A percentile compares a stretch with the other conserved stretches of the same genome.
Evolutionary conservation across 2,329 filamentous ascomycete species (phyloP).

Genomic region (Epichloe bromicola): DNA sequence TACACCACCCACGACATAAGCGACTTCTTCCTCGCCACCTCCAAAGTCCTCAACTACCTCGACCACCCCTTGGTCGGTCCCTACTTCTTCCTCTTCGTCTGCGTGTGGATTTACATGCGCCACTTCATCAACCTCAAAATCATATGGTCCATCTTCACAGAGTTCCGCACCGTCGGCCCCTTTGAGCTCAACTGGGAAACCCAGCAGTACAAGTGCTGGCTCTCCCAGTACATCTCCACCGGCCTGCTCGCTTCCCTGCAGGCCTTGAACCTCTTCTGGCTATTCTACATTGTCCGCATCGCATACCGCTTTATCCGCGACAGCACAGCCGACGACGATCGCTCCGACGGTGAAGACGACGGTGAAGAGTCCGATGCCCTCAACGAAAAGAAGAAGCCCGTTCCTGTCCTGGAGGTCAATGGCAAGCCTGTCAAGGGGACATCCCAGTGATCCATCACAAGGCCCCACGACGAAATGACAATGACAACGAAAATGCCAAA

Average conservation of each 20-base stretch:
- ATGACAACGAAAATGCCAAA: no score
- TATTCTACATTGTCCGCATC: conserved; percentile 64
- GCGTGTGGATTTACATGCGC: conserved; percentile 77
- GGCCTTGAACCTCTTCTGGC: conserved; percentile 69
- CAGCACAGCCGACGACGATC: conserved; percentile 52
- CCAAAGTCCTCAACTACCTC: conserved; percentile 85
- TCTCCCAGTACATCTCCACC: conserved; percentile 56
- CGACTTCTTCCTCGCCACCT: conserved; percentile 91
- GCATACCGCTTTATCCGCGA: conserved; percentile 56
- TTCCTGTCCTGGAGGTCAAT: conserved; percentile 11
- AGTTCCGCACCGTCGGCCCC: conserved; percentile 62
- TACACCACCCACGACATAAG: conserved; percentile 92
- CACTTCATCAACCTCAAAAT: conserved; percentile 75
- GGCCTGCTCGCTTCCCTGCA: conserved; percentile 54
- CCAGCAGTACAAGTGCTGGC: conserved; percentile 62
- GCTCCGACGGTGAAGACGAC: conserved; percentile 56
- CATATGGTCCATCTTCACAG: conserved; percentile 60
- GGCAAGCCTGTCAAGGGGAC: conserved; percentile 10
- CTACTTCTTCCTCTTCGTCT: conserved; percentile 75
- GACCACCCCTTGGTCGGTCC: conserved; percentile 66
- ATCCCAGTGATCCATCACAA: background rate
- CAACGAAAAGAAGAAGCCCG: conserved; percentile 13
- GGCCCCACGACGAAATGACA: no score
- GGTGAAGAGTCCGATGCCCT: conserved; percentile 34
- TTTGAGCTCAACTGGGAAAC: conserved; percentile 66